A percentile compares a stretch with the other conserved stretches of the same genome.
Evolutionary conservation across 2,329 filamentous ascomycete genomes (phyloP).

Genomic region (Colletotrichum chrysophilum): DNA sequence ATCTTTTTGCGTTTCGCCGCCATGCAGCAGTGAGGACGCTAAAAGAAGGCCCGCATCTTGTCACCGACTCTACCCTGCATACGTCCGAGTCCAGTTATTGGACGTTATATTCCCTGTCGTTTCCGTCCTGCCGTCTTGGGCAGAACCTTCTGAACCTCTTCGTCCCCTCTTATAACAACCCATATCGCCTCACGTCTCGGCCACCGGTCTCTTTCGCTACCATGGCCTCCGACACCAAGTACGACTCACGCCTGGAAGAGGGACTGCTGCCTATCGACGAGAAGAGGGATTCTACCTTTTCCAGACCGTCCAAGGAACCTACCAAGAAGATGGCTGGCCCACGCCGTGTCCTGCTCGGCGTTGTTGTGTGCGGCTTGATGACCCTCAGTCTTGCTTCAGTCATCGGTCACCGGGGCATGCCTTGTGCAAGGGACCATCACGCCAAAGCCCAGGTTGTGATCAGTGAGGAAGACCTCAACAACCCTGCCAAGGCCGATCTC

Average conservation of each 20-base stretch:
- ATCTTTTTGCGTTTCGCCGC: slow-evolving; percentile 5
- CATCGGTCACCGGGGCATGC: slow-evolving; percentile 2
- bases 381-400: slow-evolving; percentile 26
- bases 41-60: slow-evolving; percentile 11
- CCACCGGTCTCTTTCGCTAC: neutral
- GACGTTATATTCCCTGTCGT: neutral
- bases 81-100: neutral
- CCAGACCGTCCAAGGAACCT: neutral
- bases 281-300: slow-evolving; percentile 13
- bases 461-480: neutral
- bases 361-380: slow-evolving; percentile 26
- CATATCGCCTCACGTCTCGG: slow-evolving; percentile 29
- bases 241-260: slow-evolving; percentile 23
- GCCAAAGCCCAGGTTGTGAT: neutral
- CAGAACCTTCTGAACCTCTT: slow-evolving; percentile 23
- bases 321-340: slow-evolving; percentile 24
- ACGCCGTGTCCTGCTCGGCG: slow-evolving; percentile 23
- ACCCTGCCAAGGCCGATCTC: slow-evolving; percentile 57
- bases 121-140: slow-evolving; percentile 13
- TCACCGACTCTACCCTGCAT: slow-evolving; percentile 11
- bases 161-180: slow-evolving; percentile 33
- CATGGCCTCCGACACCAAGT: slow-evolving; percentile 21
- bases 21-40: slow-evolving; percentile 17
- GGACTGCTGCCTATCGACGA: slow-evolving; percentile 24
- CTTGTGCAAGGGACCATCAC: slow-evolving; percentile 14